Evolutionary conservation across 495 filamentous ascomycete species (phyloP), one percentile per base, ranked within the genome.

Genomic region (Sabuloglossum arenarium): DNA sequence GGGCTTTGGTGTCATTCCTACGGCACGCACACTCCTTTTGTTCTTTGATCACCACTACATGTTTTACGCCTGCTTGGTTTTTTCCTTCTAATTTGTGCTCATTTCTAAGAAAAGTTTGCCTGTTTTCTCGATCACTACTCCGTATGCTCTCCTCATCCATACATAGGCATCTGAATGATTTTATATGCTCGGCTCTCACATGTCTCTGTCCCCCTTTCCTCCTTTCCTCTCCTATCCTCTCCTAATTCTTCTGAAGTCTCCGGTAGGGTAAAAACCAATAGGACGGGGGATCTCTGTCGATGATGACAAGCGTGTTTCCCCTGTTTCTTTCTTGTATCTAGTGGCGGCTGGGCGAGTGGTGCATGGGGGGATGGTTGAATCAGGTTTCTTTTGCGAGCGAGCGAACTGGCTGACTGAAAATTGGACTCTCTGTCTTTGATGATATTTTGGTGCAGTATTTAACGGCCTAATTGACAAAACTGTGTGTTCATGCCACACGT

Each of bases 391-490:
- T 21, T 23, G 39, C 39, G 39, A 43, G n/a, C 39, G 9, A 43
- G 39, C 39, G 39, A 43, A 16, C 39, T 43, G 39, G 39, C n/a
- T 43, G 39, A 43, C 39, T 10, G 39, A 43, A 39, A 43, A 43
- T 43, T 43, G 39, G 39, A 43, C 39, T 43, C 39, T 43, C 21
- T 37, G 34, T 37, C 6, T 43, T 21, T 43, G 34, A 39, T 21
- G 39, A 23, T 43, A 21, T 43, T 29, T 23, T 51, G 14, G 47
- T 28, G 4, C 47, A 51, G 28, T 27, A 51, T 27, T 51, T 51
- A 27, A 51, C 47, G 47, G 47, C 47, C 47, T 51, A 51, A 51
- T 51, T 51, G 47, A 51, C 24, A 51, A 39, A 28, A 27, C 24
- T 51, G 47, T 19, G 24, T 19, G 47, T 19, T 21, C 47, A 27